Base-by-base conservation (phyloP, 768 basidiomycete species). In the Pleurotus salmoneostramineus region DNA sequence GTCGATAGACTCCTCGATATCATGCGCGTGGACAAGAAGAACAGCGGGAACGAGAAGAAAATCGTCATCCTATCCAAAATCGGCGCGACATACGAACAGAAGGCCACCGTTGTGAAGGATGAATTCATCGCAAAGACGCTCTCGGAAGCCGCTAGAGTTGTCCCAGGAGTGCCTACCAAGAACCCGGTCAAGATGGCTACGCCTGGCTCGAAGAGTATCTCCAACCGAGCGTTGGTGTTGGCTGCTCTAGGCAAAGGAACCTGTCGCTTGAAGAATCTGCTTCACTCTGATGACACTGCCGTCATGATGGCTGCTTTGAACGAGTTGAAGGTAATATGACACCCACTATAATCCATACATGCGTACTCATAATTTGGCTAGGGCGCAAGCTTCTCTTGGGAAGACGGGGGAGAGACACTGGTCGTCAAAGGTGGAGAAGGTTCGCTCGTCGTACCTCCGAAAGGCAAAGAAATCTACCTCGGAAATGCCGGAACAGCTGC, bases 21-120 rank as follows among this genome's bases (percentile, higher is more conserved):
- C 67, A 98, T 98, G 96, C 83, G 80, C 59, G 83, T 96, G 60
- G 95, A 99, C 80, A 99, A 99, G 79, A 98, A 99, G 81, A 98
- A 98, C 70, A 88, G 88, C 58, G 95, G 96, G 0, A 72, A 82
- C 2, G 87, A 86, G 68, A 99, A 98, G 79, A 98, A 96, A 75
- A 82, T 98, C 60, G 97, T 98, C 55, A 79, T 99, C 46, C 81
- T 98, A 42, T 88, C 88, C 45, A 82, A 85, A 60, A 98, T 99
- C 63, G 97, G 97, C 51, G 88, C 87, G 62, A 97, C 94, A 0
- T 87, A 87, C 68, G 97, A 99, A 72, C 88, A 86, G 62, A 91
- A 90, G 72, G 97, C 97, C 6, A 93, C 93, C 1, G 84, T 83
- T 34, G 89, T 99, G 45, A 72, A 75, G 8, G 97, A 99, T 73